Base-by-base conservation (phyloP, 202 grass and related monocot genomes). In the Hordeum pubiflorum region DNA sequence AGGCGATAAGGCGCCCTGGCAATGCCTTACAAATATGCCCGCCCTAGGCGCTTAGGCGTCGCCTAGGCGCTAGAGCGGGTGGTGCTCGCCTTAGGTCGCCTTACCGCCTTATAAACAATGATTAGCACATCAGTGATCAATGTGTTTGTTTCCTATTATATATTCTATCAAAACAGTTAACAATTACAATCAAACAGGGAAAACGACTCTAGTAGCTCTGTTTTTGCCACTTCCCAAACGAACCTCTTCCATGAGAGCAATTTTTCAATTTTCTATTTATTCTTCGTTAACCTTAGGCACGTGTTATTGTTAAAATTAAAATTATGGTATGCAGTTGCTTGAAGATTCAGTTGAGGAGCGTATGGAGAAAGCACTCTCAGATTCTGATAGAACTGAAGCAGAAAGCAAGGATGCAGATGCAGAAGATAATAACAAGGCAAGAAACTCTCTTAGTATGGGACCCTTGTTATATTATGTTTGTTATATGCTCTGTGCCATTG, bases 301-400 rank as follows among this genome's bases (percentile, higher is more conserved):
- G 73, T 57, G 5, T 7, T 60, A 15, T 57, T 18, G 40, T 76
- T 57, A 22, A 68, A 73, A 58, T 32, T 80, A 50, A 50, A 50
- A 46, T 84, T 31, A 31, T 72, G 36, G 56, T 83, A 69, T 72
- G 37, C 82, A 94, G 95, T 89, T 94, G 84, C 95, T 98, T 86
- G 92, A 98, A 91, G 95, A 98, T 93, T 91, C 92, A 72, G 86
- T 94, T 79, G 95, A 94, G 89, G 95, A 93, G 69, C 80, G 86
- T 23, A 84, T 91, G 86, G 95, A 98, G 59, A 94, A 83, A 70
- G 76, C 92, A 83, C 82, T 93, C 76, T 86, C 84, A 82, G 95
- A 98, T 76, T 92, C 89, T 61, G 92, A 98, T 69, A 98, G 89
- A 89, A 80, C 81, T 86, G 92, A 98, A 88, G 82, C 82, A 91